Evolutionary conservation across 2,329 filamentous ascomycete genomes (phyloP).

Genomic region (Phialocephala sp.): DNA sequence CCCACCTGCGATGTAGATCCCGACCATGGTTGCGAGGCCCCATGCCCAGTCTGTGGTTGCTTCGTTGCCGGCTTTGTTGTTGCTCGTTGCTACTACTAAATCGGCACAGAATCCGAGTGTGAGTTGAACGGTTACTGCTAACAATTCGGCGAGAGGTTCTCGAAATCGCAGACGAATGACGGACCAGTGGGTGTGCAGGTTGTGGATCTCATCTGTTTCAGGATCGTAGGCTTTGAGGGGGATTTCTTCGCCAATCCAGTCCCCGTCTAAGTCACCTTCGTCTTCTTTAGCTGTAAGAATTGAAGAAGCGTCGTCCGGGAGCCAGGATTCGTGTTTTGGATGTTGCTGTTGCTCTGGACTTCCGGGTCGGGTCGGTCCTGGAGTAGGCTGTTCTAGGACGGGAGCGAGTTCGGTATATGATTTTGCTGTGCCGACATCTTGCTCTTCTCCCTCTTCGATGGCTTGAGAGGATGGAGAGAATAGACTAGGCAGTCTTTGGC

Average conservation of each 20-base stretch:
- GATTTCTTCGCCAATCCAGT: slow-evolving; percentile 31
- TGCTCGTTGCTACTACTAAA: slow-evolving; percentile 46
- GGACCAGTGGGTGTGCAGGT: slow-evolving; percentile 48
- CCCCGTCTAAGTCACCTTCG: slow-evolving; percentile 26
- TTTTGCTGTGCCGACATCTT: slow-evolving; percentile 11
- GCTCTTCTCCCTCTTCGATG: slow-evolving; percentile 26
- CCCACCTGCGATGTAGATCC: slow-evolving; percentile 54
- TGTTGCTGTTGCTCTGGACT: background rate
- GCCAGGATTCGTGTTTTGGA: slow-evolving; percentile 17
- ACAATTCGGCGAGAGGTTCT: slow-evolving; percentile 58
- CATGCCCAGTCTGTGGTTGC: slow-evolving; percentile 53
- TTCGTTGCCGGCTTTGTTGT: slow-evolving; percentile 46
- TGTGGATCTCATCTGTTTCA: slow-evolving; percentile 37
- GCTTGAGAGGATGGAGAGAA: slow-evolving; percentile 24
- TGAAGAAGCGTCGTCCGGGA: slow-evolving; percentile 33
- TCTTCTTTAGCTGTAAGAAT: slow-evolving; percentile 31
- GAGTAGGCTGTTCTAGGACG: slow-evolving; percentile 13
- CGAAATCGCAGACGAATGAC: slow-evolving; percentile 52
- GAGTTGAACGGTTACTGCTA: slow-evolving; percentile 53
- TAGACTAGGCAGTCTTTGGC: slow-evolving; percentile 15
- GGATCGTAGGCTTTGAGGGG: slow-evolving; percentile 33
- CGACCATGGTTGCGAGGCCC: slow-evolving; percentile 60
- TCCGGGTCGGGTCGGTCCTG: background rate
- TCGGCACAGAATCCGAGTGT: slow-evolving; percentile 53
- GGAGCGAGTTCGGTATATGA: slow-evolving; percentile 13